Percentiles rank a stretch among this genome's conserved stretches.
Evolutionary conservation across 345 rosid species (phyloP).

Genomic region (Pugionium dolabratum): DNA sequence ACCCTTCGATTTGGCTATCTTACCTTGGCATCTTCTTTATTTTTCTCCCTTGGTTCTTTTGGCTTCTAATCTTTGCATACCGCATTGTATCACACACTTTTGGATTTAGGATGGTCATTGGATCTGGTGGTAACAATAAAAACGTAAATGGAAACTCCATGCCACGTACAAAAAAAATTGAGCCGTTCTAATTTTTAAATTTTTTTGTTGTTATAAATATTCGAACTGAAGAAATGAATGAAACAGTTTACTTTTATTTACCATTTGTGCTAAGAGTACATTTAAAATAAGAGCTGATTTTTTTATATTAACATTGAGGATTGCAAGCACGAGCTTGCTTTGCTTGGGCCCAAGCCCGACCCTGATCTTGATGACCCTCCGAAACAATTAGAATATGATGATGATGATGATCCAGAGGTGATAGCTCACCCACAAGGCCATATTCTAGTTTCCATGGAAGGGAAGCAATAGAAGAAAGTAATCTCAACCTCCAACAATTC

Average conservation of each 20-base stretch:
- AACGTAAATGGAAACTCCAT: conserved; percentile 7
- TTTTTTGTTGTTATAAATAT: no score
- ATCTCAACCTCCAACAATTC: conserved; percentile 42
- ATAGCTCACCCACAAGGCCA: conserved; percentile 30
- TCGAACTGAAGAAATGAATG: no score
- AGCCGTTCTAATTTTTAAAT: no score
- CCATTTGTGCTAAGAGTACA: no score
- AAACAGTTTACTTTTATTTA: no score
- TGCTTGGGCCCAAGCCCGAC: no score
- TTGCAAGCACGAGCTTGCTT: no score
- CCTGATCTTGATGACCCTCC: conserved; percentile 33
- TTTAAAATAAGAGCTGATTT: no score
- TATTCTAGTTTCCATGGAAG: conserved; percentile 34
- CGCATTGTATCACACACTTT: conserved; percentile 57
- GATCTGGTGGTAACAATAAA: conserved; percentile 35
- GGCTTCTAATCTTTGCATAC: conserved; percentile 61
- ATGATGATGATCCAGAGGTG: conserved; percentile 26
- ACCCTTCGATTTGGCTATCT: conserved; percentile 55
- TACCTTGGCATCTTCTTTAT: conserved; percentile 60
- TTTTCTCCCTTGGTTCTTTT: conserved; percentile 83
- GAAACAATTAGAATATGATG: conserved; percentile 18
- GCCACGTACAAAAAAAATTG: no score
- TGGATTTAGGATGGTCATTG: conserved; percentile 55
- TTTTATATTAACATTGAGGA: no score
- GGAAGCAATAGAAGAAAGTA: conserved; percentile 37